A percentile compares a stretch with the other conserved stretches of the same genome.
These are phyloP conservation scores for Erodium texanum DNA, from an alignment of 441 rosid species.

Conservation along the genomic window DNA sequence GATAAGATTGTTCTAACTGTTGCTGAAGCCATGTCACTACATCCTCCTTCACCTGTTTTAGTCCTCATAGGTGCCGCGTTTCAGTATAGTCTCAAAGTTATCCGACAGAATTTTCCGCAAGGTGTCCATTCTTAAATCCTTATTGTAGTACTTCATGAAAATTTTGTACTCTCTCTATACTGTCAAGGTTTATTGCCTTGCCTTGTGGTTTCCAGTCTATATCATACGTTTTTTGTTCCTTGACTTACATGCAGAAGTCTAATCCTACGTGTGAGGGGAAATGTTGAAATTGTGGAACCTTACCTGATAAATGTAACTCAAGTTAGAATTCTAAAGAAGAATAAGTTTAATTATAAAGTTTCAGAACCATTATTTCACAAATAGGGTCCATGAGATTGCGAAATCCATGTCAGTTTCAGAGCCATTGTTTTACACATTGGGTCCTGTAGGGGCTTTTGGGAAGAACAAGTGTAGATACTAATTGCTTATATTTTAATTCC, in stretches of 20 bases:
- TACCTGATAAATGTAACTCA: no score
- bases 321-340: background rate
- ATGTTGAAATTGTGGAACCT: background rate
- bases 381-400: background rate
- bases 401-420: background rate
- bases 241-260: no score
- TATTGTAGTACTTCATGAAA: constrained; percentile 8
- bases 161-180: background rate
- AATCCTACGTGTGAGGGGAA: no score
- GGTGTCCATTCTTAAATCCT: constrained; percentile 37
- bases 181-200: background rate
- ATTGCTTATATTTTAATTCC: background rate
- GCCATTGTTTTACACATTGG: background rate
- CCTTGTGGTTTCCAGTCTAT: no score
- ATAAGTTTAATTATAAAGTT: background rate
- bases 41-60: constrained; percentile 83
- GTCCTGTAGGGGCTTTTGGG: background rate
- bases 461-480: background rate
- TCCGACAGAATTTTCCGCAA: constrained; percentile 73
- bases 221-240: no score
- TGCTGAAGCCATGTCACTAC: constrained; percentile 93
- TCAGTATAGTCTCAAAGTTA: constrained; percentile 59
- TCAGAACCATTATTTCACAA: no score
- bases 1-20: constrained; percentile 80
- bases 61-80: constrained; percentile 77